Evolutionary conservation across 176 grass and related monocot species (phyloP).

Genomic region (Oryza coarctata): DNA sequence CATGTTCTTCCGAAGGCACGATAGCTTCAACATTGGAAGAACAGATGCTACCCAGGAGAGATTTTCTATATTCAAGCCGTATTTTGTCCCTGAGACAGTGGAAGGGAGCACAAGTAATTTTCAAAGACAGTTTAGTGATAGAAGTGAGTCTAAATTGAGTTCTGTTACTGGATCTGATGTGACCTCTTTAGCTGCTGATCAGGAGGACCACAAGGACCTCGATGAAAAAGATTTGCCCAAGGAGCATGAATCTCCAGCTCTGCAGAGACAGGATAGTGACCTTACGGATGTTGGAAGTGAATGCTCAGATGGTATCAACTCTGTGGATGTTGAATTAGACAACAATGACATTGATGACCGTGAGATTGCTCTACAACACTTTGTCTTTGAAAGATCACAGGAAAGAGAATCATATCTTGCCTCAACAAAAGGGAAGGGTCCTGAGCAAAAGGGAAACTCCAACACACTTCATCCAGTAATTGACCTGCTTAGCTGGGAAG

Average conservation of each 20-base stretch:
- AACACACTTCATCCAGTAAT: constrained; percentile 41
- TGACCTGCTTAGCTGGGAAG: constrained; percentile 67
- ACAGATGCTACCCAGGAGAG: constrained; percentile 49
- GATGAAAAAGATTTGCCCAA: constrained; percentile 28
- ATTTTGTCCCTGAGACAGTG: constrained; percentile 56
- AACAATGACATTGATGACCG: constrained; percentile 69
- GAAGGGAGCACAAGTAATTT: constrained; percentile 48
- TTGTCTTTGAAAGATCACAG: constrained; percentile 50
- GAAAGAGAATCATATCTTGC: constrained; percentile 51
- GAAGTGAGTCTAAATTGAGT: constrained; percentile 60
- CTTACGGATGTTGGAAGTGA: constrained; percentile 62
- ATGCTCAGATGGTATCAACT: constrained; percentile 71
- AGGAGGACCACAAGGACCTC: constrained; percentile 40
- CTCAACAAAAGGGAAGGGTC: constrained; percentile 44
- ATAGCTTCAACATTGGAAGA: constrained; percentile 72
- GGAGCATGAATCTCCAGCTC: constrained; percentile 9
- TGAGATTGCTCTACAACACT: constrained; percentile 54
- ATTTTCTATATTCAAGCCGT: constrained; percentile 58
- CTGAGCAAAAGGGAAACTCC: constrained; percentile 39
- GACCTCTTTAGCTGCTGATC: constrained; percentile 49
- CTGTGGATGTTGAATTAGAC: constrained; percentile 76
- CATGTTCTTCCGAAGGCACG: constrained; percentile 66
- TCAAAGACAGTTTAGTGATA: constrained; percentile 62
- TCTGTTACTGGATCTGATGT: constrained; percentile 55
- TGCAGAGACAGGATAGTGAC: constrained; percentile 48